Evolutionary conservation across 2,329 filamentous ascomycete genomes (phyloP), one percentile per base, ranked within the genome.

Genomic region (Trichoderma sp.): DNA sequence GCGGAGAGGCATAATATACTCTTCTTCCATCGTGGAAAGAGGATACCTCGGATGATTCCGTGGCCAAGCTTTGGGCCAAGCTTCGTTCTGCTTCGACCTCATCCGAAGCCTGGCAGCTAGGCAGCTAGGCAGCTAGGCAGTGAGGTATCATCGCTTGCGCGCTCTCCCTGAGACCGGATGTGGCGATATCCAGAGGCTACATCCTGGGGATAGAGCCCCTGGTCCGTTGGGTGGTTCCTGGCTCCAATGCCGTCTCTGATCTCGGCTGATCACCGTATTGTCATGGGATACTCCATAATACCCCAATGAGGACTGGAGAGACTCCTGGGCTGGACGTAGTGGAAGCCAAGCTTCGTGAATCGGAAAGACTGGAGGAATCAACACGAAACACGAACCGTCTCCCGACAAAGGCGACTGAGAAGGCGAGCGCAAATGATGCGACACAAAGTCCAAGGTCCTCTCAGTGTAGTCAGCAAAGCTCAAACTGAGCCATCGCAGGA

Each of bases 101-200:
- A 32, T 66, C 51, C 28, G 52, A 54, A 59, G 55, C 37, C 7
- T 28, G n/a, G 54, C 10, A 64, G 16, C n/a, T 6, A 56, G 34
- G 30, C 37, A 30, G 13, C 8, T n/a, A n/a, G n/a, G 54, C 10
- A 64, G 16, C n/a, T 6, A 56, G 34, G 30, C 37, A 30, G 13
- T 10, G 32, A 30, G 39, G 21, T 16, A n/a, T 16, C 24, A 28
- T 56, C 30, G 55, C 64, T 67, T 58, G 63, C 54, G n/a, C 32
- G 26, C 28, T 51, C 64, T 66, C 51, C 59, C 69, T 72, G 72
- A 72, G 71, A 73, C 72, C 72, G 72, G 72, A 70, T 71, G 59
- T 46, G 10, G 26, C 24, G 14, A 46, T 66, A 69, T 51, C 71
- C 69, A 68, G 32, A 58, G 26, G 10, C 52, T 34, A 49, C 63